Conservation (phyloP, 768 basidiomycete genomes). For the Auricularia sp. region DNA sequence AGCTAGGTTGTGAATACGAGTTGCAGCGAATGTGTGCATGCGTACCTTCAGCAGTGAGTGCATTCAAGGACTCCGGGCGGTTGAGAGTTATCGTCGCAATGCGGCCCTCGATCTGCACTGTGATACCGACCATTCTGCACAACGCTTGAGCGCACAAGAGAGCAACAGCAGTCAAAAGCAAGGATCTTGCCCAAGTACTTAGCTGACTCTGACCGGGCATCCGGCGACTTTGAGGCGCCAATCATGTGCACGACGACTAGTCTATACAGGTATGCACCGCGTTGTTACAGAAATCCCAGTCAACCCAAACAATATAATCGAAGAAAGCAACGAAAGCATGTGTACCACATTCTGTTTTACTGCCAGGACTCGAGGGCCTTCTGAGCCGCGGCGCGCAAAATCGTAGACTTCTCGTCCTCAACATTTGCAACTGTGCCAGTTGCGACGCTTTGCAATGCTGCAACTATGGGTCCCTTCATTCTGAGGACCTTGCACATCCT, state of each 20-base stretch:
- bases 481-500: conserved; percentile 24
- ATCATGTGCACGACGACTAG: no score
- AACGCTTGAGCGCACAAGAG: no score
- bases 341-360: neutral
- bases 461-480: conserved; percentile 40
- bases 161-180: no score
- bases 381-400: conserved; percentile 30
- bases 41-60: conserved; percentile 43
- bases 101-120: conserved; percentile 19
- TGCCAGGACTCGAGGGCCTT: conserved; percentile 33
- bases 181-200: no score
- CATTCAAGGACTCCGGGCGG: conserved; percentile 48
- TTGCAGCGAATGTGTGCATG: neutral
- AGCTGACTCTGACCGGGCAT: no score
- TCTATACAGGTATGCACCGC: no score
- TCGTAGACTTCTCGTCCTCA: conserved; percentile 25
- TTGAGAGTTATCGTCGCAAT: conserved; percentile 65
- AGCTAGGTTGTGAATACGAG: neutral
- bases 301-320: neutral
- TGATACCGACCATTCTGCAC: neutral
- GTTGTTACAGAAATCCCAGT: neutral
- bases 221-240: no score
- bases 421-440: conserved; percentile 29
- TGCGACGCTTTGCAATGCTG: conserved; percentile 27
- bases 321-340: neutral